Base-by-base conservation (phyloP, 148 eudicot species). In the Camellia lanceoleosa region DNA sequence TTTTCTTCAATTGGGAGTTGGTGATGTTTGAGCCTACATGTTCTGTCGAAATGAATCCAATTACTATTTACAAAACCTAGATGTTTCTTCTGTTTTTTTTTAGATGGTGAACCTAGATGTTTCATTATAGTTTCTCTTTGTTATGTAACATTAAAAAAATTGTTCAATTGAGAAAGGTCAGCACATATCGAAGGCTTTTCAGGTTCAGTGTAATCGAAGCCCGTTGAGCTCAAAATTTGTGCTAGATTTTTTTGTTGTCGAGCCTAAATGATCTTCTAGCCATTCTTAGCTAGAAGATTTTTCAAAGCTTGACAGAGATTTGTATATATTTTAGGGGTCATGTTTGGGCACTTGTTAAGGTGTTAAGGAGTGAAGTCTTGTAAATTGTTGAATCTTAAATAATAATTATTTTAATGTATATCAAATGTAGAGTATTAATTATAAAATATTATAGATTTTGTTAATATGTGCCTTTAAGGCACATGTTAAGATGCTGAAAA, bases 301-400 rank as follows among this genome's bases (percentile, higher is more conserved):
- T 19, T 6, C 8, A 64, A 64, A 7, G 9, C 6, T 19, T 4
- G 5, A 23, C 41, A 3, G 7, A 64, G 38, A 23, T 64, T 23
- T 4, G 19, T 60, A 23, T 23, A 23, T 23, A 93, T 91, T 89
- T 58, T 90, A 77, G 41, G 91, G 86, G 82, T 93, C 97, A 93
- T 90, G 89, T 76, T 93, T 84, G 62, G 90, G 97, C 88, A 93
- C 68, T 87, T 82, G 30, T 23, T 0, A 23, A 23, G 30, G 30
- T 23, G 30, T 90, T 79, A 89, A 82, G 77, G 88, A 87, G 85
- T 79, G 88, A 81, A 86, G 86, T 19, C 87, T 90, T 91, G 0
- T 23, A 23, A 23, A 23, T 23, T 23, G 30, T 23, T 23, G 30
- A 23, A 23, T 23, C 30, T 23, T 23, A 23, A 23, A 23, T 23